Base-by-base conservation (phyloP, 2,329 filamentous ascomycete genomes). In the Sphaerulina musiva region DNA sequence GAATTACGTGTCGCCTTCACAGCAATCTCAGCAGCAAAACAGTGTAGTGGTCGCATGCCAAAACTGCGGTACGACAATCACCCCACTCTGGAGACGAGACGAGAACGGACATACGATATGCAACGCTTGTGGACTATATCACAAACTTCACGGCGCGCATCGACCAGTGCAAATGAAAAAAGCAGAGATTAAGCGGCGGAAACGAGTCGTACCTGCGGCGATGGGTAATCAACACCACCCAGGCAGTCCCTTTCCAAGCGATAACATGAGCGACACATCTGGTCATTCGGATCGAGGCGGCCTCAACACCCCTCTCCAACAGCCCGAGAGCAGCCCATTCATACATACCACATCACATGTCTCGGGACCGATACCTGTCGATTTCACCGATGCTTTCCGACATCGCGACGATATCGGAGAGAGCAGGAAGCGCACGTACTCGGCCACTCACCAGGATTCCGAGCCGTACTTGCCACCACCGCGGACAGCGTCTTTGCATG, bases 151-250 rank as follows among this genome's bases (percentile, higher is more conserved):
- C 69, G 91, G 91, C 51, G 84, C 90, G 31, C 92, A 96, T 71
- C 82, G 93, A 41, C 93, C 93, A 0, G 89, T 93, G 4, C 89
- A 89, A n/a, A 97, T 98, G 93, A 98, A 97, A 73, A 97, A 96
- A 71, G 87, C 89, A 2, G 87, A 95, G 26, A 98, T 98, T 70
- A 97, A 98, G 73, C 83, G 93, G 58, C 81, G 93, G 57, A 97
- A 97, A 77, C 85, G 93, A 55, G 90, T 97, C 5, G 91, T 97
- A 42, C 91, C 92, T 14, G 89, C 87, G 75, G 52, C 76, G 26
- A 6, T 26, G 26, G 26, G 26, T 26, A 50, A 75, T 5, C 51
- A 53, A 44, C 48, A 44, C 20, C 31, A 76, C 45, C 71, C 71
- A 36, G 52, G 55, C 9, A 53, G 44, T 26, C 45, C 51, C 9